phyloP scores from a whole-genome alignment of 345 rosid genomes.

The Salix purpurea region DNA sequence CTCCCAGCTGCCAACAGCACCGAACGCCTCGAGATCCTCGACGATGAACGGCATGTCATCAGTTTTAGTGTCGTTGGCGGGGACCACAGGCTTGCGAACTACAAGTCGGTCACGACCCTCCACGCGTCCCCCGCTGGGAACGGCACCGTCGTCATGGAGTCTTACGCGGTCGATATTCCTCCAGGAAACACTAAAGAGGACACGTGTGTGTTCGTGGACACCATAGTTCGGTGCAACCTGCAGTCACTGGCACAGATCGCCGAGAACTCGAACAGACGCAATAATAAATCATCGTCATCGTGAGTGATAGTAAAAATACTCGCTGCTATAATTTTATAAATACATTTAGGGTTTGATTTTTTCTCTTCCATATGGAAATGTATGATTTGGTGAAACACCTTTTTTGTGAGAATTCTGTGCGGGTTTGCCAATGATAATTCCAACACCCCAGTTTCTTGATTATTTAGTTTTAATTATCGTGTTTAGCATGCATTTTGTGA shows the following conservation, averaged over 20 bases:
- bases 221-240: slow-evolving; percentile 44
- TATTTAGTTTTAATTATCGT: not conserved
- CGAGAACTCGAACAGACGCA: slow-evolving; percentile 20
- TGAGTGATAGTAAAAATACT: not conserved
- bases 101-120: slow-evolving; percentile 34
- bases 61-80: slow-evolving; percentile 35
- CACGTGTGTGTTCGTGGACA: slow-evolving; percentile 45
- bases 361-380: not conserved
- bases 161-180: slow-evolving; percentile 49
- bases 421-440: slow-evolving; percentile 7
- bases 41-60: slow-evolving; percentile 34
- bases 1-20: slow-evolving; percentile 32
- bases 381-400: slow-evolving; percentile 19
- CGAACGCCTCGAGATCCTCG: slow-evolving; percentile 35
- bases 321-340: not conserved
- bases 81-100: slow-evolving; percentile 36
- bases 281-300: not conserved
- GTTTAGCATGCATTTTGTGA: not conserved
- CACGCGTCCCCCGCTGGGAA: slow-evolving; percentile 18
- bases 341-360: not conserved
- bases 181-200: slow-evolving; percentile 49
- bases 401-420: slow-evolving; percentile 30
- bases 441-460: not conserved
- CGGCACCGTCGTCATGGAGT: slow-evolving; percentile 43
- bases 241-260: slow-evolving; percentile 39